Evolutionary conservation across 139 green algal species (phyloP), one percentile per base, ranked within the genome.

Genomic region (Raphidocelis subcapitata): DNA sequence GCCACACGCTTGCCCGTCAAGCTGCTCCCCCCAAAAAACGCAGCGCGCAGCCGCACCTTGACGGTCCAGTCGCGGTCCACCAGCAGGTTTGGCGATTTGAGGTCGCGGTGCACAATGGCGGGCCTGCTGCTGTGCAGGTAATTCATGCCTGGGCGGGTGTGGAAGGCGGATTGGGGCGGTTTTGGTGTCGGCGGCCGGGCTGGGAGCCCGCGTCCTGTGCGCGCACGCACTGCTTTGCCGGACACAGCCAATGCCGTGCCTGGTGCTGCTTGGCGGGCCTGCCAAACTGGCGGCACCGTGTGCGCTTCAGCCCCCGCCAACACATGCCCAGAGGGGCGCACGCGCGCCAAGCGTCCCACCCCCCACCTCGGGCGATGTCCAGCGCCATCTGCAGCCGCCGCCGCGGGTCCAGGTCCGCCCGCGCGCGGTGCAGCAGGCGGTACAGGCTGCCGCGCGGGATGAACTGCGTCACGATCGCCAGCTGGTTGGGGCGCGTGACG

Each of bases 11-110:
- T 12, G 41, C 12, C 8, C 41, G 41, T 49, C 8, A 8, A 49
- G 8, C 8, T 12, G 12, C 8, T 12, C 41, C 41, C 41, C 41
- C 41, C 12, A 12, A 49, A 49, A 49, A 8, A 8, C 41, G 8
- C 41, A 12, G 8, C 41, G n/a, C n/a, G n/a, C n/a, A n/a, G 31
- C 61, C 77, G 12, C 55, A 95, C 92, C 81, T 97, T 97, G 62
- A 97, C 82, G 0, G 85, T 92, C 73, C 89, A 93, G 77, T 97
- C 89, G 61, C 92, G 91, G 79, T 98, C 94, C 35, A 96, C 85
- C 56, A 94, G 81, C 69, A 96, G 76, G 79, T 96, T 96, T 35
- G 91, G 89, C 5, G 57, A 82, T 79, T 96, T 96, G 21, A 96
- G 80, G 81, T 96, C 91, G 1, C 89, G 74, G 79, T 96, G 91